A percentile compares a stretch with the other conserved stretches of the same genome.
Evolutionary conservation across 2,329 filamentous ascomycete species (phyloP).

Genomic region (Coniella vitis): DNA sequence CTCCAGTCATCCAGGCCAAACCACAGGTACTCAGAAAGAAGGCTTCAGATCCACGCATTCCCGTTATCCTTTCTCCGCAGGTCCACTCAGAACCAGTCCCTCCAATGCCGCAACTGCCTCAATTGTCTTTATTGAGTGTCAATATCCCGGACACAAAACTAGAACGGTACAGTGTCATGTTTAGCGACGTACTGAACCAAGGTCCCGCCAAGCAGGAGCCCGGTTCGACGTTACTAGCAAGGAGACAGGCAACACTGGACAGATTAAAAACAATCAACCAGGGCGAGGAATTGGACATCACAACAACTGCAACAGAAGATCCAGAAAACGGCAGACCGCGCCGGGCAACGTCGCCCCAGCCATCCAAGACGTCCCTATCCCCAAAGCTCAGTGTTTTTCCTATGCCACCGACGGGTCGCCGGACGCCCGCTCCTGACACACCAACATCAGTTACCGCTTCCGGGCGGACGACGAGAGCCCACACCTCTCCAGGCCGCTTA

Average conservation of each 20-base stretch:
- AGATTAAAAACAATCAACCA: constrained; percentile 46
- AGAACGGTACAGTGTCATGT: constrained; percentile 94
- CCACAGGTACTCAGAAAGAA: constrained; percentile 17
- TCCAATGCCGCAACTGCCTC: constrained; percentile 16
- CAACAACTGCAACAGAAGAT: constrained; percentile 28
- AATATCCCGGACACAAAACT: constrained; percentile 74
- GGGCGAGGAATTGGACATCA: constrained; percentile 6
- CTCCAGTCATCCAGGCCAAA: constrained; percentile 4
- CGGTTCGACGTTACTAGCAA: constrained; percentile 40
- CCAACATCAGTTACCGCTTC: constrained; percentile 21
- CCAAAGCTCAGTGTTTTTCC: constrained; percentile 42
- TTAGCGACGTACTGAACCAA: constrained; percentile 61
- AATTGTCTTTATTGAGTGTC: constrained; percentile 53
- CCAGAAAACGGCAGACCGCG: constrained; percentile 28
- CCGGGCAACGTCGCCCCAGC: constrained; percentile 44
- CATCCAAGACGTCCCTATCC: constrained; percentile 27
- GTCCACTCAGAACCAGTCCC: constrained; percentile 4
- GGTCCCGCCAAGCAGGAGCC: constrained; percentile 22
- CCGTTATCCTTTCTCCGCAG: constrained; percentile 3
- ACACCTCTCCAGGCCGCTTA: constrained; percentile 46
- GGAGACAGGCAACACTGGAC: constrained; percentile 53
- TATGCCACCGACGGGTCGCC: constrained; percentile 22
- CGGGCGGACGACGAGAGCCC: constrained; percentile 41
- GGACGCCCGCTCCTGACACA: constrained; percentile 16
- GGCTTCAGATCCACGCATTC: constrained; percentile 16